Percentiles rank a stretch among this genome's conserved stretches.
Evolutionary conservation across 2,329 filamentous ascomycete species (phyloP).

Genomic region (Trichoderma citrinoviride): DNA sequence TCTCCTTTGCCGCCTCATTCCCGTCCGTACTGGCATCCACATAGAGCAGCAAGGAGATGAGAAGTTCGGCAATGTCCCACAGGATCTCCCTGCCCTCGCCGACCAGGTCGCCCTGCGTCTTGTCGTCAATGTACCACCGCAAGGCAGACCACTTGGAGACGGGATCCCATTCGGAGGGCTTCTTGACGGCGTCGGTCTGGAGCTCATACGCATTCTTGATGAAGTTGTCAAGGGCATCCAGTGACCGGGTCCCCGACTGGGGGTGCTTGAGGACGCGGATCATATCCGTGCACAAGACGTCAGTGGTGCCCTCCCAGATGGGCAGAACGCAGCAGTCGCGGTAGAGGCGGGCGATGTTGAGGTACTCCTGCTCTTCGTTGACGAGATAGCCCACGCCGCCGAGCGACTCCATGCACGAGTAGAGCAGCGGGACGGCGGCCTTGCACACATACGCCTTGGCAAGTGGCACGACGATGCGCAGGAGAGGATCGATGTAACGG

Average conservation of each 20-base stretch:
- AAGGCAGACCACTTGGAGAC: constrained; percentile 41
- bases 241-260: constrained; percentile 35
- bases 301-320: constrained; percentile 73
- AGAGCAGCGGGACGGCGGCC: constrained; percentile 48
- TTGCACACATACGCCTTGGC: constrained; percentile 59
- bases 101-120: constrained; percentile 41
- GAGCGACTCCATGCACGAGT: constrained; percentile 60
- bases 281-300: constrained; percentile 60
- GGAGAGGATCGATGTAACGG: constrained; percentile 41
- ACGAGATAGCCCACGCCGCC: constrained; percentile 66
- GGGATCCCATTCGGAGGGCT: constrained; percentile 32
- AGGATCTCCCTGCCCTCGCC: constrained; percentile 46
- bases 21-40: constrained; percentile 41
- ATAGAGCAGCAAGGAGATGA: constrained; percentile 44
- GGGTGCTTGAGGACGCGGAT: constrained; percentile 48
- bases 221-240: constrained; percentile 45
- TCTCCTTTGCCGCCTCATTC: constrained; percentile 38
- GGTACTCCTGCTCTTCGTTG: constrained; percentile 59
- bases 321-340: constrained; percentile 62
- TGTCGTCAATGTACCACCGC: constrained; percentile 37
- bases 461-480: constrained; percentile 59
- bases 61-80: constrained; percentile 44
- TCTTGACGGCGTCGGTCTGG: constrained; percentile 26
- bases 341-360: constrained; percentile 65
- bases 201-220: constrained; percentile 31